Conservation (phyloP, 148 eudicot species). For the Arbutus unedo region DNA sequence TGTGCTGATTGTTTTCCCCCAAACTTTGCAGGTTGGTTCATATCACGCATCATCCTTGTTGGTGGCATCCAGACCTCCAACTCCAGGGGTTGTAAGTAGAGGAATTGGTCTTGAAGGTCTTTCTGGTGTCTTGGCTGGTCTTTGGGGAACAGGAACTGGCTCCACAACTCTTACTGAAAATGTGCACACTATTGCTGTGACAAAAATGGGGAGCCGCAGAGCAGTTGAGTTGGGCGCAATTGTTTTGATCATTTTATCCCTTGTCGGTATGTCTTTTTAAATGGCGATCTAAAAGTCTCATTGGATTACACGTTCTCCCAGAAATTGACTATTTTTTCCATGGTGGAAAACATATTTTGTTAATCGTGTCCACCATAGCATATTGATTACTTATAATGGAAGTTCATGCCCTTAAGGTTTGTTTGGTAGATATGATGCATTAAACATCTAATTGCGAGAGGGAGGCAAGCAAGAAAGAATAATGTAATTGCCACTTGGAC, state of each 20-base stretch:
- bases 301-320: not conserved
- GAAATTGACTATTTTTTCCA: too few relatives aligned
- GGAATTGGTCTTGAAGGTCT: constrained; percentile 96
- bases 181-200: constrained; percentile 93
- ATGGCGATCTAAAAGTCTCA: not conserved
- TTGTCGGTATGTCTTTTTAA: constrained; percentile 52
- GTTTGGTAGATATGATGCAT: too few relatives aligned
- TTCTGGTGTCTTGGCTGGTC: constrained; percentile 79
- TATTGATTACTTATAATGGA: too few relatives aligned
- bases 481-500: too few relatives aligned
- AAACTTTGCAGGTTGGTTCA: constrained; percentile 66
- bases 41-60: constrained; percentile 88
- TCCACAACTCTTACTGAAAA: constrained; percentile 88
- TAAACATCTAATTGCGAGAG: too few relatives aligned
- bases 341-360: too few relatives aligned
- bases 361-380: too few relatives aligned
- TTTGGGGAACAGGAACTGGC: constrained; percentile 98
- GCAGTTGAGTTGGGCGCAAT: constrained; percentile 90
- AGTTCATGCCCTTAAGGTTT: too few relatives aligned
- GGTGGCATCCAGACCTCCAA: constrained; percentile 98
- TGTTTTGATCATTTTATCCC: constrained; percentile 68
- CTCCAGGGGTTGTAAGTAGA: constrained; percentile 85
- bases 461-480: too few relatives aligned
- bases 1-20: constrained; percentile 7
- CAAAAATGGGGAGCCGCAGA: constrained; percentile 97